Conservation (phyloP, 1,139 yeast species). For the Saccharomyces hybrid region DNA sequence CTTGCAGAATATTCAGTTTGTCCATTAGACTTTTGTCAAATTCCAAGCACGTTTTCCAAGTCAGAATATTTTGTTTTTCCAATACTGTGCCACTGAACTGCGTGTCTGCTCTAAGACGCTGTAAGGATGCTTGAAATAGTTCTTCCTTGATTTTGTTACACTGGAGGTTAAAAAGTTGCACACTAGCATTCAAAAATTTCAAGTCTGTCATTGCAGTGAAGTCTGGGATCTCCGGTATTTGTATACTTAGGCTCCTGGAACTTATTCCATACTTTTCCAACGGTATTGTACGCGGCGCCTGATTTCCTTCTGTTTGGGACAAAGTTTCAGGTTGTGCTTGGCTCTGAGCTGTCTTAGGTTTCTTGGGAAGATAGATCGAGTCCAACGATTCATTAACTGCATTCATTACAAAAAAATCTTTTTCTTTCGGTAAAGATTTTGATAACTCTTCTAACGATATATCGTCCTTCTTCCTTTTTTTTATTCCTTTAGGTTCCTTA, state of each 20-base stretch:
- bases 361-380: not conserved
- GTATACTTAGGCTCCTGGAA: slow-evolving; percentile 8
- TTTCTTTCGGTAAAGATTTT: slow-evolving; percentile 5
- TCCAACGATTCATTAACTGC: not conserved
- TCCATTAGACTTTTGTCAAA: slow-evolving; percentile 19
- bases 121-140: slow-evolving; percentile 12
- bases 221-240: slow-evolving; percentile 18
- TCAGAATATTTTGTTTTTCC: slow-evolving; percentile 19
- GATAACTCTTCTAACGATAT: slow-evolving; percentile 6
- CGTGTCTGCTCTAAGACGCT: slow-evolving; percentile 19
- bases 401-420: slow-evolving; percentile 2
- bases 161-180: slow-evolving; percentile 14
- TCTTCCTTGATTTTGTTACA: slow-evolving; percentile 16
- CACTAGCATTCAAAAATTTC: slow-evolving; percentile 14
- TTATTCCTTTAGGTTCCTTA: slow-evolving; percentile 15
- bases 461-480: slow-evolving; percentile 13
- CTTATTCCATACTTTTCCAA: slow-evolving; percentile 15
- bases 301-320: slow-evolving; percentile 23
- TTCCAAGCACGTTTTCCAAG: slow-evolving; percentile 16
- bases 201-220: slow-evolving; percentile 13
- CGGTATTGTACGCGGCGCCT: slow-evolving; percentile 20
- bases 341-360: not conserved
- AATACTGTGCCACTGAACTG: slow-evolving; percentile 14
- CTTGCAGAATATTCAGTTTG: slow-evolving; percentile 22
- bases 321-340: slow-evolving; percentile 11